phyloP scores from a whole-genome alignment of 345 rosid species.

The Linum trigynum region DNA sequence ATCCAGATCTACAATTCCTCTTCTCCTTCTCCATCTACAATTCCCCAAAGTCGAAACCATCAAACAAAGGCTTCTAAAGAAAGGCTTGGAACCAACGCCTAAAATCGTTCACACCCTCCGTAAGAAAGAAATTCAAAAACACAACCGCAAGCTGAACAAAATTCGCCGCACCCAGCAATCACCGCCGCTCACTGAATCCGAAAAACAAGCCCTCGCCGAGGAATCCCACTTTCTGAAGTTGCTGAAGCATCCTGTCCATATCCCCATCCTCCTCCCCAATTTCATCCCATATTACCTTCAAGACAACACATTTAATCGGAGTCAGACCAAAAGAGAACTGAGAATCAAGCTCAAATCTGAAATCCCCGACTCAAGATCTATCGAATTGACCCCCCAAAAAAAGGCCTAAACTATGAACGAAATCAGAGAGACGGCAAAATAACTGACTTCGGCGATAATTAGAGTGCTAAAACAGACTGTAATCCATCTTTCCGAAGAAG shows the following conservation, averaged over 20 bases:
- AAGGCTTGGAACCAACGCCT: conserved; percentile 62
- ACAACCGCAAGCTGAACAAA: conserved; percentile 53
- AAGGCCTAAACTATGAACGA: no score
- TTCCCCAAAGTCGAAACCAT: conserved; percentile 50
- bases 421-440: background rate
- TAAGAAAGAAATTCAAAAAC: conserved; percentile 70
- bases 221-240: conserved; percentile 51
- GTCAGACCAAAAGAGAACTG: background rate
- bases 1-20: no score
- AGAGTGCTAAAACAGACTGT: background rate
- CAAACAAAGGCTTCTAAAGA: conserved; percentile 38
- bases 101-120: conserved; percentile 59
- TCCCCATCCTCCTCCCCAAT: conserved; percentile 60
- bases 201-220: conserved; percentile 36
- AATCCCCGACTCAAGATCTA: background rate
- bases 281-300: conserved; percentile 87
- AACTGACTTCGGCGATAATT: no score
- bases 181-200: conserved; percentile 35
- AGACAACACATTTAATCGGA: no score
- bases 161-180: conserved; percentile 19
- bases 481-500: no score
- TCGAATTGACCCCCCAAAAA: background rate
- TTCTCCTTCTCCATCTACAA: no score
- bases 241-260: conserved; percentile 69
- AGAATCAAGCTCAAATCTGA: background rate